phyloP scores from a whole-genome alignment of 2,329 filamentous ascomycete species.

The Aspergillus novoparasiticus region DNA sequence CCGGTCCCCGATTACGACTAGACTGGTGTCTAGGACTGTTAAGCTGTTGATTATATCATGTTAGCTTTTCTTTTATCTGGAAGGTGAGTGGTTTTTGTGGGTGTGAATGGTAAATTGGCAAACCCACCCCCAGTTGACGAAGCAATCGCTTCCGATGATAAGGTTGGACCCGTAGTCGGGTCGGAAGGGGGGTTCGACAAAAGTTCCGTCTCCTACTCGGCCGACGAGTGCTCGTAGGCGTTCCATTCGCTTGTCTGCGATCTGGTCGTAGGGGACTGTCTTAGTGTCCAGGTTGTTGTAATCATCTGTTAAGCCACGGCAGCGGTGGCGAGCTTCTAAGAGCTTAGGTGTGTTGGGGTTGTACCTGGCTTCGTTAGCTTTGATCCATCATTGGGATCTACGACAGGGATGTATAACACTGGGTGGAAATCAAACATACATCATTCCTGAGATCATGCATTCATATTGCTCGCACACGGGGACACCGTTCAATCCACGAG shows the following conservation, averaged over 20 bases:
- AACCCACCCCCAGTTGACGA: conserved; percentile 37
- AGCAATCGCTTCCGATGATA: conserved; percentile 32
- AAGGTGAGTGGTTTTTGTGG: not conserved
- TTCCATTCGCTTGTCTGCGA: conserved; percentile 27
- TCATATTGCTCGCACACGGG: conserved; percentile 40
- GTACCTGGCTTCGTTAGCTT: conserved; percentile 25
- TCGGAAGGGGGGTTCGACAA: conserved; percentile 35
- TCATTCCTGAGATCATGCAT: conserved; percentile 40
- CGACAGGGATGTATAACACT: not conserved
- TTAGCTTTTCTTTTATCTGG: accelerated
- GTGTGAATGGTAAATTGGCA: not conserved
- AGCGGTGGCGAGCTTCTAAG: conserved; percentile 31
- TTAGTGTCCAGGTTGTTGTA: conserved; percentile 34
- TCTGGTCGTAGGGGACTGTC: conserved; percentile 29
- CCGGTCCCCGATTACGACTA: conserved; percentile 57
- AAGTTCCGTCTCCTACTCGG: conserved; percentile 30
- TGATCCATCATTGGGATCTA: not conserved
- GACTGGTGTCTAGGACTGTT: conserved; percentile 55
- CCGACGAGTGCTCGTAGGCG: conserved; percentile 32
- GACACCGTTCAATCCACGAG: conserved; percentile 26
- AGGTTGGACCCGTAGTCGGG: conserved; percentile 40
- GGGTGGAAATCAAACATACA: conserved; percentile 21
- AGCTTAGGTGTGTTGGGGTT: conserved; percentile 30
- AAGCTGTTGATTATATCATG: conserved; percentile 48
- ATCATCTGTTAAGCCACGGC: conserved; percentile 29